Evolutionary conservation across 1,284 basidiomycete species (phyloP).

Genomic region (Amylostereum areolatum): DNA sequence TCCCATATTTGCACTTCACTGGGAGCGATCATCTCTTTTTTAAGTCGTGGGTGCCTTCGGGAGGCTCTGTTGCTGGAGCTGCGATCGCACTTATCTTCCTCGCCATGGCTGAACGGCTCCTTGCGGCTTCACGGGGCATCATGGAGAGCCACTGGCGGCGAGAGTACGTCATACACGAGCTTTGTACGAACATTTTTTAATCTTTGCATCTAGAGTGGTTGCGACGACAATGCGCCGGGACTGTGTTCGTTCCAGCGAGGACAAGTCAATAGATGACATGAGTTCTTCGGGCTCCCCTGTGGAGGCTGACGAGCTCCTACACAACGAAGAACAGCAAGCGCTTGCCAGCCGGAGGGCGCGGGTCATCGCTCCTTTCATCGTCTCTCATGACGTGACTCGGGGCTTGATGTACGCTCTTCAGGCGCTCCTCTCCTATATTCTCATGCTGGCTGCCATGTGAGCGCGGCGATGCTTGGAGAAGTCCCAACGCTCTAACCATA

Average conservation of each 20-base stretch:
- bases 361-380: constrained; percentile 50
- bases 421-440: constrained; percentile 46
- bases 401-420: constrained; percentile 55
- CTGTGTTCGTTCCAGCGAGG: not conserved
- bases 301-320: no score
- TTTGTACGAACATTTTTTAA: no score
- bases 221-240: not conserved
- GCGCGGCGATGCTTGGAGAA: constrained; percentile 16
- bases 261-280: no score
- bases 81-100: constrained; percentile 65
- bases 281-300: no score
- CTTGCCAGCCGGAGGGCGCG: constrained; percentile 15
- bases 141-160: constrained; percentile 53
- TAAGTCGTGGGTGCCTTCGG: constrained; percentile 60
- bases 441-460: constrained; percentile 74
- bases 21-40: constrained; percentile 63
- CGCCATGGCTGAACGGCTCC: constrained; percentile 62
- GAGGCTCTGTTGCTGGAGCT: constrained; percentile 67
- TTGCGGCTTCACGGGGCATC: constrained; percentile 48
- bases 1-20: constrained; percentile 62
- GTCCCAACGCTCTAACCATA: not conserved
- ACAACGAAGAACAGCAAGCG: constrained; percentile 2
- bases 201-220: no score
- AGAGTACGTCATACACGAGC: constrained; percentile 35
- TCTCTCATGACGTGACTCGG: constrained; percentile 54